phyloP scores from a whole-genome alignment of 1,284 basidiomycete species.

The Apiotrichum laibachii region DNA sequence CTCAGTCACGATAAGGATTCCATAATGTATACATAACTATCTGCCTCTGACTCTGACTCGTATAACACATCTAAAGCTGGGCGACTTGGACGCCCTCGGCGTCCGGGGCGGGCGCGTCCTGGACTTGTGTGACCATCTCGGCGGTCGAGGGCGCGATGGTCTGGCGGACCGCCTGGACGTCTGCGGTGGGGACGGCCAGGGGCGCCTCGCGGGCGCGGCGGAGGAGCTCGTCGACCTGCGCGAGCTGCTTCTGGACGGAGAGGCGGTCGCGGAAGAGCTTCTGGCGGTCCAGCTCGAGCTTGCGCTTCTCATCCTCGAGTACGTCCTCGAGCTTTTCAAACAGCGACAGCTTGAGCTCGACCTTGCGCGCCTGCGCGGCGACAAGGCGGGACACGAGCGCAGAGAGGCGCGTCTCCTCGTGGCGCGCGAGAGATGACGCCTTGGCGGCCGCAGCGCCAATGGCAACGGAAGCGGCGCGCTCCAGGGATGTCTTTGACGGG shows the following conservation, averaged over 20 bases:
- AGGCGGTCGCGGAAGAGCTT: constrained; percentile 47
- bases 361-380: constrained; percentile 85
- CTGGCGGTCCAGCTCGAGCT: constrained; percentile 48
- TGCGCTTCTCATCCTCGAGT: constrained; percentile 71
- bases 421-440: constrained; percentile 74
- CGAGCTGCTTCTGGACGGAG: constrained; percentile 38
- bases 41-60: too few relatives aligned
- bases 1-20: too few relatives aligned
- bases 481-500: constrained; percentile 71
- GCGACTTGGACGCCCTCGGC: background rate
- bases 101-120: background rate
- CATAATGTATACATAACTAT: background rate
- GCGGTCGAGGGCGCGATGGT: constrained; percentile 19
- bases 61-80: constrained; percentile 6
- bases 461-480: constrained; percentile 75
- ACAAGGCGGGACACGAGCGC: constrained; percentile 79
- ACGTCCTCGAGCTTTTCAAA: constrained; percentile 88
- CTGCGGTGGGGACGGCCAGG: constrained; percentile 4
- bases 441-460: constrained; percentile 87
- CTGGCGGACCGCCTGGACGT: constrained; percentile 10
- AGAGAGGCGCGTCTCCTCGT: constrained; percentile 79
- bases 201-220: constrained; percentile 31
- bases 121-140: constrained; percentile 12
- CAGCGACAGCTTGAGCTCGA: constrained; percentile 87
- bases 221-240: constrained; percentile 43